Base-by-base conservation (phyloP, 2,329 filamentous ascomycete genomes). In the Penicillium occitanis region DNA sequence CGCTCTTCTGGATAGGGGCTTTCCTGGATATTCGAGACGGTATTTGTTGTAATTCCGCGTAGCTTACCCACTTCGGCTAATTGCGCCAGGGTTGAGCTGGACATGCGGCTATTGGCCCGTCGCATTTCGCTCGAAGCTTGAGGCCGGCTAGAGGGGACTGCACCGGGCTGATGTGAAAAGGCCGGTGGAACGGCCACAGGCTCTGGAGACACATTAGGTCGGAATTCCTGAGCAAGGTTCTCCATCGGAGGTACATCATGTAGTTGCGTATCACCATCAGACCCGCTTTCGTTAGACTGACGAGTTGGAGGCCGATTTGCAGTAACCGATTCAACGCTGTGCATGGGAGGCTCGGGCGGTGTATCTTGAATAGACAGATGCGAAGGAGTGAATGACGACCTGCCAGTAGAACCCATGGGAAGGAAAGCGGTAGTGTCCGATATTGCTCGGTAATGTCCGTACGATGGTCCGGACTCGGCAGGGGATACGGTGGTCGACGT, bases 31-130 rank as follows among this genome's bases (percentile, higher is more conserved):
- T 64, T 44, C 14, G 50, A 57, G 28, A 50, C 37, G 5, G 46
- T 46, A 25, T 28, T 48, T 22, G 63, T 57, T 44, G 57, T 46
- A 67, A 74, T 63, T 71, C 74, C 74, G 57, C 80, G 74, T 59
- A 87, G 77, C 25, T 85, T 86, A 63, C 86, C 87, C 55, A 90
- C 90, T 70, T 89, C 90, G 37, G 87, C 88, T 75, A 98, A 84
- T 74, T 97, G 92, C 53, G 89, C 85, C 55, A 97, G 83, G 0
- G 94, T 98, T 0, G 88, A 88, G 70, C 85, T 86, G 30, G 95
- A 97, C 76, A 98, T 88, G 25, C 92, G 89, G 71, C 90, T 93
- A 71, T 92, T 95, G 61, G 91, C 92, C 69, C 88, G 88, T 68
- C 91, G 89, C 72, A 94, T 83, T 74, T 95, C 91, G 14, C 90